Evolutionary conservation across 2,329 filamentous ascomycete genomes (phyloP), one percentile per base, ranked within the genome.

Genomic region (Neonectria sp.): DNA sequence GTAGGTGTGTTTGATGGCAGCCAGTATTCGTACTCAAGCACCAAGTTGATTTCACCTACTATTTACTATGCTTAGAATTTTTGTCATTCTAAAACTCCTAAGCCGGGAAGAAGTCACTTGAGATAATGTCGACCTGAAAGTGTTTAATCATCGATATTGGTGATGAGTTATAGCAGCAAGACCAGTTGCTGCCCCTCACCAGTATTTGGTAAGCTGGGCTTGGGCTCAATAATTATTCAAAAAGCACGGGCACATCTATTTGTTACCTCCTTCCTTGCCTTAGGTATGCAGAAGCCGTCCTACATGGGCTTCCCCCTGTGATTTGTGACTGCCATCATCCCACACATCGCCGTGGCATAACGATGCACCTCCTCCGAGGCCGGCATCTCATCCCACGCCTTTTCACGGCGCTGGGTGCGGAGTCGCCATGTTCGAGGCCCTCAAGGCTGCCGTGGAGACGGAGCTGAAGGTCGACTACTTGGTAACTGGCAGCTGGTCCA

Each of bases 391-490:
- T 68, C 62, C 68, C 57, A 61, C 57, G 65, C 35, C 55, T 52
- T 33, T 59, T 51, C 31, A 65, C 45, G 56, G 31, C 53, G 56
- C 40, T n/a, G 48, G 52, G 55, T 67, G 71, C 64, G 69, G 66
- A 75, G 69, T 60, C 63, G 84, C 84, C 12, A 80, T 90, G 49
- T 79, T 92, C 12, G 83, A 89, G 66, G 84, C 88, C 73, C 86
- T 91, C 68, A 83, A 93, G 68, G 86, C 87, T 68, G 88, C 89
- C 60, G 87, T 95, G 6, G 86, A 91, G 57, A 84, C 89, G 63
- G 89, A 95, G 66, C 84, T 98, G 73, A 93, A 92, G 83, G 80
- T 97, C 49, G 95, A 98, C 82, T 98, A 98, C 82, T 82, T 98
- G 52, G 90, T 98, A 60, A 98, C 95, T 4, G 95, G 95, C 60